Conservation (phyloP, 2,329 filamentous ascomycete genomes). For the Colletotrichum scovillei region DNA sequence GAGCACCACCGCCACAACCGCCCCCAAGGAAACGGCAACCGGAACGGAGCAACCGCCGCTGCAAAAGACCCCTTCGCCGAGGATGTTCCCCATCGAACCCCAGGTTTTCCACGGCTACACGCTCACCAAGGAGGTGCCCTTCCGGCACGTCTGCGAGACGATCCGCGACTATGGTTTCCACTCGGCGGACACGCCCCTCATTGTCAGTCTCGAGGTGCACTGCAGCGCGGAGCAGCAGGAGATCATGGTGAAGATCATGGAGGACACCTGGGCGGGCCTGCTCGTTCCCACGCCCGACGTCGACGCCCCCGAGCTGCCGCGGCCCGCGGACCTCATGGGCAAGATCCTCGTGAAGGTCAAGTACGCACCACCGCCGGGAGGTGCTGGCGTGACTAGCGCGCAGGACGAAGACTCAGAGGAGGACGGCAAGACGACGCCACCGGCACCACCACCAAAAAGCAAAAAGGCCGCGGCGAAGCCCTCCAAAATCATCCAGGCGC, state of each 20-base stretch:
- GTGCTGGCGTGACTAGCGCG: conserved; percentile 42
- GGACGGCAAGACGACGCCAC: conserved; percentile 42
- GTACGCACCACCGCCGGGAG: conserved; percentile 62
- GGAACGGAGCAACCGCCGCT: neutral
- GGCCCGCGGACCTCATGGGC: conserved; percentile 75
- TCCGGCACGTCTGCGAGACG: conserved; percentile 84
- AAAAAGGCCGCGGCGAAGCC: conserved; percentile 55
- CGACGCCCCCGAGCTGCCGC: conserved; percentile 66
- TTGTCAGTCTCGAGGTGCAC: conserved; percentile 94
- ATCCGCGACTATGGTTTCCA: conserved; percentile 85
- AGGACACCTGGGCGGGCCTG: conserved; percentile 80
- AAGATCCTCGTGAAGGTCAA: conserved; percentile 92
- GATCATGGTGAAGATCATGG: conserved; percentile 93
- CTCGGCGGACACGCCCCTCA: conserved; percentile 82
- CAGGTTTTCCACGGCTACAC: conserved; percentile 90
- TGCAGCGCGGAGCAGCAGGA: conserved; percentile 84
- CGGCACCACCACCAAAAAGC: neutral
- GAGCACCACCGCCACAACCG: neutral
- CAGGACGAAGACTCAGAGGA: conserved; percentile 49
- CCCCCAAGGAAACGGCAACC: neutral
- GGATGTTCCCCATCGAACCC: conserved; percentile 68
- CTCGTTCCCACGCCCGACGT: conserved; percentile 69
- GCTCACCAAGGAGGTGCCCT: conserved; percentile 87
- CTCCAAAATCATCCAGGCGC: conserved; percentile 75
- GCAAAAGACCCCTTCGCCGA: conserved; percentile 35